Evolutionary conservation across 257 asterid species (phyloP).

Genomic region (Plectranthus barbatus): DNA sequence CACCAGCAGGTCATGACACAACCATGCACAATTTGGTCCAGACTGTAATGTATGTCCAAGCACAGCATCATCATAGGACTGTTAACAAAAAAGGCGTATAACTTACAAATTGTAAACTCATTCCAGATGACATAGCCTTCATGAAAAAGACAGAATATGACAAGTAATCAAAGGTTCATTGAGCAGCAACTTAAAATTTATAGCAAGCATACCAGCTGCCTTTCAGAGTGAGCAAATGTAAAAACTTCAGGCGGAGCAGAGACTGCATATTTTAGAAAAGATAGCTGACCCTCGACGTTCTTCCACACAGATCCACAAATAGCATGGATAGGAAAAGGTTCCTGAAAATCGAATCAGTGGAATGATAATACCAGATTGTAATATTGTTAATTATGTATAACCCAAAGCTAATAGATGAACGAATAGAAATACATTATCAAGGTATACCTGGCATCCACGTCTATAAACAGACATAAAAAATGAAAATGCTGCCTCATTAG

Average conservation of each 20-base stretch:
- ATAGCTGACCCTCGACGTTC: slow-evolving; percentile 93
- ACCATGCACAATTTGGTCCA: slow-evolving; percentile 74
- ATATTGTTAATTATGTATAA: not conserved
- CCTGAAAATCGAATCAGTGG: slow-evolving; percentile 38
- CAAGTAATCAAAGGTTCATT: slow-evolving; percentile 9
- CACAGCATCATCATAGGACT: slow-evolving; percentile 54
- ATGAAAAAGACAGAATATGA: not conserved
- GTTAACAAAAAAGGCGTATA: slow-evolving; percentile 15
- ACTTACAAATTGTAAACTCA: not conserved
- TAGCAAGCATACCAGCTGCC: slow-evolving; percentile 59
- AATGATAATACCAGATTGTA: too few species aligned
- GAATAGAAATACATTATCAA: not conserved
- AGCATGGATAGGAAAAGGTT: slow-evolving; percentile 83
- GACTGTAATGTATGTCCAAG: slow-evolving; percentile 46
- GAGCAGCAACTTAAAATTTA: not conserved
- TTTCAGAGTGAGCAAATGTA: slow-evolving; percentile 72
- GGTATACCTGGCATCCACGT: slow-evolving; percentile 75
- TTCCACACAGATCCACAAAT: slow-evolving; percentile 89
- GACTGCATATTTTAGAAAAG: slow-evolving; percentile 81
- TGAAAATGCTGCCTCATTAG: slow-evolving; percentile 70
- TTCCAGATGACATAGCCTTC: not conserved
- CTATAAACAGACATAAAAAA: slow-evolving; percentile 74
- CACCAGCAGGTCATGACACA: slow-evolving; percentile 72
- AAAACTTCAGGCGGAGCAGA: slow-evolving; percentile 73
- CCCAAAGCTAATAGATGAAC: not conserved